Base-by-base conservation (phyloP, 495 filamentous ascomycete species). In the Friedmanniomyces endolithicus region DNA sequence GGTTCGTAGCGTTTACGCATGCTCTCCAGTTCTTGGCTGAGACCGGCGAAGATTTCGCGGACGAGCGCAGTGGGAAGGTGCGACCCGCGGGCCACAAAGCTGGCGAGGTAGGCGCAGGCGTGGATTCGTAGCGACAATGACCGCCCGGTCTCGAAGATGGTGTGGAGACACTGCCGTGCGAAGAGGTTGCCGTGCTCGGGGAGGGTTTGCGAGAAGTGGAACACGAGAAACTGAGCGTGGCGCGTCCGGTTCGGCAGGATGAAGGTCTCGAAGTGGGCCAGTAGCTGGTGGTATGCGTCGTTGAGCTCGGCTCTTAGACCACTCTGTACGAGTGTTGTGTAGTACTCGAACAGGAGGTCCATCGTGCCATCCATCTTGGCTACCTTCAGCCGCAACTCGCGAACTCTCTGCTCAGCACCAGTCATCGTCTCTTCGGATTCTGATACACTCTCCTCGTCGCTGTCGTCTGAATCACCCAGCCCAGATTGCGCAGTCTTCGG, bases 291-390 rank as follows among this genome's bases (percentile, higher is more conserved):
- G 55, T 94, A 81, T 1, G 73, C 67, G 19, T 74, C 73, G 50
- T 74, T 66, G 60, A 73, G 73, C 29, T 72, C 71, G 55, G 53
- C 35, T 53, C 48, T 40, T 48, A 60, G 29, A 27, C 62, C 49
- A 70, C 69, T 35, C 68, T 70, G 27, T 16, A 63, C 53, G 8
- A 80, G 74, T 6, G 81, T 77, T 12, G 74, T 72, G 68, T 94
- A 95, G 53, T 87, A 80, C 48, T 78, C 80, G 70, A 99, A 97
- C 0, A 99, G 78, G 12, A 83, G 73, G 65, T 96, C 88, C 53
- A 99, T 77, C 58, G 95, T 85, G n/a, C 79, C 76, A 67, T 99
- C 92, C 72, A 99, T 81, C 67, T 95, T 99, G 61, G 82, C 79
- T 44, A 96, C 81, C 61, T 88, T 90, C 45, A 78, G 78, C 63